Evolutionary conservation across 257 asterid species (phyloP).

Genomic region (Lavandula angustifolia): DNA sequence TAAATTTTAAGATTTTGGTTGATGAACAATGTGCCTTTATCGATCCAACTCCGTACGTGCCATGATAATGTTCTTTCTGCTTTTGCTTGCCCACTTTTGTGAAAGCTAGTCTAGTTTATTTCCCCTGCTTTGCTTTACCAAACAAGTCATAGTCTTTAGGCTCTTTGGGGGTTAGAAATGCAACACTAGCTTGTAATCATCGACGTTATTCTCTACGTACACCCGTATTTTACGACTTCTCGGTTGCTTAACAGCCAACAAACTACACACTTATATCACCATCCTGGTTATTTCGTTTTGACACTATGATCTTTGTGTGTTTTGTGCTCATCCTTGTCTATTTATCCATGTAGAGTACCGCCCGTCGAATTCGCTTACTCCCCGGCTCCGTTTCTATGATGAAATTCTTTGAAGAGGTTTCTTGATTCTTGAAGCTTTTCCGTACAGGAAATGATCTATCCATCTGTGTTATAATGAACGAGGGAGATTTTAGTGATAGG

Average conservation of each 20-base stretch:
- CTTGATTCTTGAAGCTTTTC: not conserved
- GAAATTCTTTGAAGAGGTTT: slow-evolving; percentile 26
- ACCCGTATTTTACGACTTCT: not conserved
- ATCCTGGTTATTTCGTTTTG: not conserved
- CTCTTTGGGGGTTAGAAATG: no score
- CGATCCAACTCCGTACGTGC: not conserved
- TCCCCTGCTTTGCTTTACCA: no score
- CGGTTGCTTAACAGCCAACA: not conserved
- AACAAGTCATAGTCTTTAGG: no score
- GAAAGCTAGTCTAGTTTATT: no score
- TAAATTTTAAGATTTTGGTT: not conserved
- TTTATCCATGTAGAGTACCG: slow-evolving; percentile 45
- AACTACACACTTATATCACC: not conserved
- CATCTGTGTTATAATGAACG: no score
- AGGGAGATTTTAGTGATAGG: no score
- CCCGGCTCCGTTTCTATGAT: slow-evolving; percentile 49
- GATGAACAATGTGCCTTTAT: not conserved
- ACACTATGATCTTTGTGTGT: slow-evolving; percentile 8
- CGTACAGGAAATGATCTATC: not conserved
- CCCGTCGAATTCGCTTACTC: slow-evolving; percentile 52
- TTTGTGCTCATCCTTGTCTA: not conserved
- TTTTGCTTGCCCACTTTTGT: no score
- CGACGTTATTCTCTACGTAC: not conserved
- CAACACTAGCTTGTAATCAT: no score
- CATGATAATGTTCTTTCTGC: not conserved